phyloP scores from a whole-genome alignment of 768 basidiomycete species.

The Sarcomyxa edulis region DNA sequence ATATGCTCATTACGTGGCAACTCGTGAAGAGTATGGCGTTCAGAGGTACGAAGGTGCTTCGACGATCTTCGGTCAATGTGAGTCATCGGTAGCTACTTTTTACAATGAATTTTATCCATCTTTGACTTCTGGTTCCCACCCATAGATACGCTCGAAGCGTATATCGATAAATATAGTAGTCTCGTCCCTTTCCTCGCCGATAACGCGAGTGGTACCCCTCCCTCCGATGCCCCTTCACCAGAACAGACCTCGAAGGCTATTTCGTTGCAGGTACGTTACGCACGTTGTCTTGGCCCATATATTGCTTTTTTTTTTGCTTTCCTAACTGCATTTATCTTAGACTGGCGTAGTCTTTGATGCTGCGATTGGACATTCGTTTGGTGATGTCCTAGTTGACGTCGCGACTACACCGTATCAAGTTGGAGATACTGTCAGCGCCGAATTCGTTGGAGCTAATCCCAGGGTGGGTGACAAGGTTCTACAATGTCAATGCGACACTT shows the following conservation, averaged over 20 bases:
- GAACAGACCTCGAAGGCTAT: conserved; percentile 64
- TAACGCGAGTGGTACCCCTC: conserved; percentile 37
- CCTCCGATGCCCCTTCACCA: conserved; percentile 60
- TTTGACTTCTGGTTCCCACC: conserved; percentile 2
- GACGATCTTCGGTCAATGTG: conserved; percentile 71
- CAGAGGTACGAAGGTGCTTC: conserved; percentile 84
- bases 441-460: conserved; percentile 76
- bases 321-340: conserved; percentile 23
- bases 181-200: conserved; percentile 61
- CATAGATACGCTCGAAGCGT: conserved; percentile 72
- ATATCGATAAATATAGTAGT: conserved; percentile 69
- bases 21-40: conserved; percentile 65
- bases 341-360: conserved; percentile 58
- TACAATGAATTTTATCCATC: conserved; percentile 2
- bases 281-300: not conserved
- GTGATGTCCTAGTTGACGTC: conserved; percentile 56
- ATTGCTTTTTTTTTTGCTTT: not conserved
- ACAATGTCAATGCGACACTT: not conserved
- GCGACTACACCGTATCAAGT: conserved; percentile 40
- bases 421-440: conserved; percentile 54
- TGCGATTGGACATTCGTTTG: conserved; percentile 54
- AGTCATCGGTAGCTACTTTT: conserved; percentile 23
- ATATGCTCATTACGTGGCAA: conserved; percentile 71
- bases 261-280: conserved; percentile 50
- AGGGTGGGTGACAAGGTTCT: conserved; percentile 40